A percentile compares a stretch with the other conserved stretches of the same genome.
Conservation (phyloP, 2,329 filamentous ascomycete genomes). For the Neonectria magnoliae region DNA sequence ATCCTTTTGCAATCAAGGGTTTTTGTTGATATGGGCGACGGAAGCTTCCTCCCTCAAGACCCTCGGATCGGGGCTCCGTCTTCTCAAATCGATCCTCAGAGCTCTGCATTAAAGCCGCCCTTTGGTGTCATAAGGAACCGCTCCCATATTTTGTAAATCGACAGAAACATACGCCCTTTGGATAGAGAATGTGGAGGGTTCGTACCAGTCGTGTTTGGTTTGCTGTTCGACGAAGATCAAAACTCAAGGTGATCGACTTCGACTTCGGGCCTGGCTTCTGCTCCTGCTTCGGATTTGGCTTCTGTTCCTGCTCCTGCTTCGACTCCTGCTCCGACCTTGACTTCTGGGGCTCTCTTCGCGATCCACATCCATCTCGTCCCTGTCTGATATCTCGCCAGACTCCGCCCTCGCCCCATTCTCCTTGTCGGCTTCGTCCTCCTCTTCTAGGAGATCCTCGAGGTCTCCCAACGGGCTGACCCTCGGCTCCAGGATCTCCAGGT, state of each 20-base stretch:
- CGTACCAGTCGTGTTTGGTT: not conserved
- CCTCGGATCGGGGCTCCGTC: too few relatives aligned
- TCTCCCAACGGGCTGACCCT: slow-evolving; percentile 85
- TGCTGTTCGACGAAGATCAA: not conserved
- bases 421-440: slow-evolving; percentile 60
- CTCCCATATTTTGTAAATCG: not conserved
- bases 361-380: slow-evolving; percentile 54
- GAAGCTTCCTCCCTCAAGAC: not conserved
- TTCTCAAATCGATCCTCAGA: not conserved
- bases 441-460: slow-evolving; percentile 75
- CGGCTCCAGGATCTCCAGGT: slow-evolving; percentile 87
- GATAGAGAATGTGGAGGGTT: not conserved
- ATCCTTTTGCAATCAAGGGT: not conserved
- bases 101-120: not conserved
- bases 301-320: slow-evolving; percentile 14
- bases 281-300: slow-evolving; percentile 9
- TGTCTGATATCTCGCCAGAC: slow-evolving; percentile 52
- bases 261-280: slow-evolving; percentile 12
- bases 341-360: slow-evolving; percentile 41
- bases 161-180: not conserved
- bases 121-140: not conserved
- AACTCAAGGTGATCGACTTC: slow-evolving; percentile 43
- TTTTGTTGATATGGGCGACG: not conserved
- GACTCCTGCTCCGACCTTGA: slow-evolving; percentile 34
- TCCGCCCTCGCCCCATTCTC: slow-evolving; percentile 50